phyloP scores from a whole-genome alignment of 2,329 filamentous ascomycete species.

The Hypoxylon sp. region DNA sequence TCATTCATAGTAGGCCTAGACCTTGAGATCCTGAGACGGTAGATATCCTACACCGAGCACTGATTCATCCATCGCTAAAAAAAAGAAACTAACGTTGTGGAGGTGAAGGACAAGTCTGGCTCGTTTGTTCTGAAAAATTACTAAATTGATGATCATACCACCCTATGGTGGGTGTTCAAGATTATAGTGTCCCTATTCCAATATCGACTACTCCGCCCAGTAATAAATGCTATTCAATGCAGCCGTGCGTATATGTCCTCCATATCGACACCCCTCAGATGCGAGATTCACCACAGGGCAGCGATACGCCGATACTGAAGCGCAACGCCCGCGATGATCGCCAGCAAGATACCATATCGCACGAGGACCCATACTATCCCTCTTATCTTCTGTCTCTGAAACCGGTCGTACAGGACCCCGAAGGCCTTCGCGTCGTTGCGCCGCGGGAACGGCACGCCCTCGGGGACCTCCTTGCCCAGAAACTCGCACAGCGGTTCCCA shows the following conservation, averaged over 20 bases:
- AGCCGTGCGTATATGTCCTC: background rate
- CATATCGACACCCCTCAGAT: background rate
- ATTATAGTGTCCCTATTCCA: background rate
- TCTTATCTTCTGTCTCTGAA: background rate
- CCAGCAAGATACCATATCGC: background rate
- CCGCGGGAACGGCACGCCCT: constrained; percentile 9
- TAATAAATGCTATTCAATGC: background rate
- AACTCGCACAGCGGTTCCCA: constrained; percentile 7
- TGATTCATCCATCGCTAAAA: no score
- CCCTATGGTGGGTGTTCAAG: background rate
- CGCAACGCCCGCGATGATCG: background rate
- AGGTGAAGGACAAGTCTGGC: no score
- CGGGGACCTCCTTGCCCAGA: constrained; percentile 4
- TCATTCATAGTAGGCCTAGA: no score
- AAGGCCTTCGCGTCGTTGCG: constrained; percentile 7
- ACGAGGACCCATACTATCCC: background rate
- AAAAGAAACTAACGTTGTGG: no score
- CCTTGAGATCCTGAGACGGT: no score
- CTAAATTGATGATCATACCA: background rate
- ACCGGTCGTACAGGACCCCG: background rate
- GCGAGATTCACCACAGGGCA: background rate
- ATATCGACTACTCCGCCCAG: background rate
- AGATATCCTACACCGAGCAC: no score
- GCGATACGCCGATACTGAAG: constrained; percentile 1
- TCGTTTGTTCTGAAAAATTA: no score